Conservation (phyloP, 2,329 filamentous ascomycete species). For the Trichoderma citrinoviride region DNA sequence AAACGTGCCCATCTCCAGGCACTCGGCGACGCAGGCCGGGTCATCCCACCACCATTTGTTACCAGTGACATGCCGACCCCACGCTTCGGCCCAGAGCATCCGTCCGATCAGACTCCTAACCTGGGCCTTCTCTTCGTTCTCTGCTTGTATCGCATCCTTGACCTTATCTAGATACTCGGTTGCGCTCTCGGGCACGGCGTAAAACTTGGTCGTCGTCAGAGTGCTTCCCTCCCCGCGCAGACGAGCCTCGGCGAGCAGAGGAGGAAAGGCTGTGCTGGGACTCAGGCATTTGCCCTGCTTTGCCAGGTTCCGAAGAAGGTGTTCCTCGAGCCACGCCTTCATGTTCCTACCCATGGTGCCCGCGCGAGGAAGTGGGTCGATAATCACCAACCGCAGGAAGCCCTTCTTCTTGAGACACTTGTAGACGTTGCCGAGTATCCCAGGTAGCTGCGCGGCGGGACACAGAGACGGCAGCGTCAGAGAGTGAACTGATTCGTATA, state of each 20-base stretch:
- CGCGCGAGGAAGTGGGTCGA: slow-evolving; percentile 60
- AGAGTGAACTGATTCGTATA: slow-evolving; percentile 51
- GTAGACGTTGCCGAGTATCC: slow-evolving; percentile 55
- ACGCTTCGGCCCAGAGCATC: slow-evolving; percentile 60
- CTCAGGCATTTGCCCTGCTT: slow-evolving; percentile 57
- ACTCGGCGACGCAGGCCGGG: slow-evolving; percentile 53
- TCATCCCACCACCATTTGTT: slow-evolving; percentile 64
- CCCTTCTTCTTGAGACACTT: slow-evolving; percentile 55
- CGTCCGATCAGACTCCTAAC: slow-evolving; percentile 53
- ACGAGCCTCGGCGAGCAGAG: slow-evolving; percentile 56
- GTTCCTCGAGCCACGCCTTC: slow-evolving; percentile 59
- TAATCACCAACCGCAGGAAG: slow-evolving; percentile 56
- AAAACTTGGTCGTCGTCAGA: slow-evolving; percentile 49
- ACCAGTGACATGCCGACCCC: slow-evolving; percentile 52
- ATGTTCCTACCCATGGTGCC: slow-evolving; percentile 56
- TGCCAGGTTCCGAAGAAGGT: slow-evolving; percentile 59
- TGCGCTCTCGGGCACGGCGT: slow-evolving; percentile 41
- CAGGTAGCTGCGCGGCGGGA: slow-evolving; percentile 54
- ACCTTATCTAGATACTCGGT: slow-evolving; percentile 14
- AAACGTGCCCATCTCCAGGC: slow-evolving; percentile 50
- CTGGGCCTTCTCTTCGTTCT: slow-evolving; percentile 41
- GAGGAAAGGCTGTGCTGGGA: slow-evolving; percentile 56
- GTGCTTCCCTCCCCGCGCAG: slow-evolving; percentile 49
- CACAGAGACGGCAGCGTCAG: slow-evolving; percentile 57
- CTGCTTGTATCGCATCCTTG: slow-evolving; percentile 15